These are phyloP conservation scores for Metschnikowia matae DNA, from an alignment of 805 yeast species.

Conservation along the genomic window DNA sequence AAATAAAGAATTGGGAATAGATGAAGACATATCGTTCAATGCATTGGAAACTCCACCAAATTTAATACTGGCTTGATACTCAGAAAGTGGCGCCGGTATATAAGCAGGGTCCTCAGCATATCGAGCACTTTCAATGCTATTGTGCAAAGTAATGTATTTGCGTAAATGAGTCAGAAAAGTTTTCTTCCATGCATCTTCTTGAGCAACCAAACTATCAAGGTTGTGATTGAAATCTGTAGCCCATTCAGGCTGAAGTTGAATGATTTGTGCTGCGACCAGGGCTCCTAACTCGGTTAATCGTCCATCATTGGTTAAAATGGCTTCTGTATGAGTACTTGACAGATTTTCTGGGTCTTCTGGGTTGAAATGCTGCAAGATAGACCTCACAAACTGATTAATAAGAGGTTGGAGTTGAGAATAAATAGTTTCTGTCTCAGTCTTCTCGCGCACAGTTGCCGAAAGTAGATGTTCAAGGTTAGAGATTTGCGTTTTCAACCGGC, in stretches of 20 bases:
- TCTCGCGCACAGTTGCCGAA: slow-evolving; percentile 21
- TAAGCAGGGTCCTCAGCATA: slow-evolving; percentile 23
- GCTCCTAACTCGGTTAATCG: slow-evolving; percentile 22
- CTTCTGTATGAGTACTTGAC: too few species aligned
- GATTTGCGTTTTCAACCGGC: slow-evolving; percentile 19
- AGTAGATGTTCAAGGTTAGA: slow-evolving; percentile 25
- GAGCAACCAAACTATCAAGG: slow-evolving; percentile 20
- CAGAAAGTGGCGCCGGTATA: slow-evolving; percentile 30
- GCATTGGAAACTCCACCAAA: slow-evolving; percentile 38
- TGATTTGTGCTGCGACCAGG: slow-evolving; percentile 25
- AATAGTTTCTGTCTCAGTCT: slow-evolving; percentile 18
- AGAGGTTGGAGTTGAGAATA: slow-evolving; percentile 23
- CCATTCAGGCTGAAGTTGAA: slow-evolving; percentile 34
- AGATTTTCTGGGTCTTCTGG: too few species aligned
- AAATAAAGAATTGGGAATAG: too few species aligned
- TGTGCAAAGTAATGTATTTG: slow-evolving; percentile 25
- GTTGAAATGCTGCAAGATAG: not conserved
- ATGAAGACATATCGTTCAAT: not conserved
- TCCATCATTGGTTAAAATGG: slow-evolving; percentile 29
- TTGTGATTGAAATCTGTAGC: slow-evolving; percentile 27
- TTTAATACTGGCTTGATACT: slow-evolving; percentile 35
- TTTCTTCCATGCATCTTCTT: slow-evolving; percentile 31
- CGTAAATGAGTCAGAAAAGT: slow-evolving; percentile 28
- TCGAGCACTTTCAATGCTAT: slow-evolving; percentile 27
- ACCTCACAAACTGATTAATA: slow-evolving; percentile 15